phyloP scores from a whole-genome alignment of 108 stramenopile species.

The Nitzschia palea region DNA sequence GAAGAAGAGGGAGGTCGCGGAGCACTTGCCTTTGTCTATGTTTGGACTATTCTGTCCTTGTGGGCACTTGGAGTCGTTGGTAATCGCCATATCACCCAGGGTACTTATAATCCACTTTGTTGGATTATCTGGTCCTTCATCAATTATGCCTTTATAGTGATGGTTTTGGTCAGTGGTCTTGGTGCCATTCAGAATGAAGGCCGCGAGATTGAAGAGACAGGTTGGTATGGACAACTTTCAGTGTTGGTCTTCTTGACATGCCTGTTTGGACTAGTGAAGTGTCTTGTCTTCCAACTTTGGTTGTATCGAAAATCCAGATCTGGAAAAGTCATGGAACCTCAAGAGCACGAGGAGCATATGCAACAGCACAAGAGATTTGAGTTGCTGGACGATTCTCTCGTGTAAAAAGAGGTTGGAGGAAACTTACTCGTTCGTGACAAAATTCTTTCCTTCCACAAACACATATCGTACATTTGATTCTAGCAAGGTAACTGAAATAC shows the following conservation, averaged over 20 bases:
- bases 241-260: slow-evolving; percentile 27
- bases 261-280: slow-evolving; percentile 15
- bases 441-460: too few relatives aligned
- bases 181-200: slow-evolving; percentile 22
- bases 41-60: slow-evolving; percentile 17
- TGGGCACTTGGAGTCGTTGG: background rate
- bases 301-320: background rate
- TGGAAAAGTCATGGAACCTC: slow-evolving; percentile 10
- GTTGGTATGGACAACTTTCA: slow-evolving; percentile 26
- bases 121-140: slow-evolving; percentile 10
- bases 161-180: slow-evolving; percentile 6
- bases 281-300: slow-evolving; percentile 13
- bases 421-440: background rate
- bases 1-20: slow-evolving; percentile 18
- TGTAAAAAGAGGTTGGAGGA: background rate
- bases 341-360: too few relatives aligned
- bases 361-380: too few relatives aligned
- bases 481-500: too few relatives aligned
- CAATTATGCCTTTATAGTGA: slow-evolving; percentile 14
- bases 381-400: too few relatives aligned
- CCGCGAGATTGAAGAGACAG: slow-evolving; percentile 27
- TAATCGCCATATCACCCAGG: background rate
- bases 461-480: too few relatives aligned
- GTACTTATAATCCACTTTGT: background rate
- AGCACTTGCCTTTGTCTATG: slow-evolving; percentile 19